Evolutionary conservation across 257 asterid species (phyloP), one percentile per base, ranked within the genome.

Genomic region (Lycium barbarum): DNA sequence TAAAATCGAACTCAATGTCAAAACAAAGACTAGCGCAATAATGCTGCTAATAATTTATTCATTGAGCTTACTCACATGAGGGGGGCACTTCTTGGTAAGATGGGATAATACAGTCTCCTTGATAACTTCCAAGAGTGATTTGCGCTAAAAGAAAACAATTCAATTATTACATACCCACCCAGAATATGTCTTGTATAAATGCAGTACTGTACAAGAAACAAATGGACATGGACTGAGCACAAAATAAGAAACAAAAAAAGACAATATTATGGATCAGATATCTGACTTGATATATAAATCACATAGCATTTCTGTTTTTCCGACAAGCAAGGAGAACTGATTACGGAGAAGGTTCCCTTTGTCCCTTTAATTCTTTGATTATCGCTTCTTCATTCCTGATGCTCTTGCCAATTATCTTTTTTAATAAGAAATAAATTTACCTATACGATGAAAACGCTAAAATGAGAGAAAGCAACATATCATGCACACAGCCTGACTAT

Each of bases 91-190:
- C 84, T 96, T 93, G 57, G 98, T 96, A 86, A 95, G 98, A 91
- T 96, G 98, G 61, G 98, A 93, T 83, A 95, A 88, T 59, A 96
- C 98, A 78, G 99, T 95, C 92, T 96, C 99, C 93, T 96, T 96
- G 82, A 96, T 90, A 86, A 93, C 96, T 92, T 96, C 98, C 95
- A 95, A 91, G 70, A 96, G 95, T 81, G 95, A 84, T 88, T 95
- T 94, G 82, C 98, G 93, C 98, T 93, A 98, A 61, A 91, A 86
- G 79, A 80, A 26, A 84, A 84, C 15, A 83, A 84, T 12, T 20
- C 79, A 81, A 72, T 84, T 63, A 54, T 85, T 80, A 86, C 67
- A 61, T 36, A 26, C 15, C 43, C 53, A 71, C 12, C 22, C 79
- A 87, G 74, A 73, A 81, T 53, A 79, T 9, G 18, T 83, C 38